Evolutionary conservation across 768 basidiomycete species (phyloP), one percentile per base, ranked within the genome.

Genomic region (Suillus luteus): DNA sequence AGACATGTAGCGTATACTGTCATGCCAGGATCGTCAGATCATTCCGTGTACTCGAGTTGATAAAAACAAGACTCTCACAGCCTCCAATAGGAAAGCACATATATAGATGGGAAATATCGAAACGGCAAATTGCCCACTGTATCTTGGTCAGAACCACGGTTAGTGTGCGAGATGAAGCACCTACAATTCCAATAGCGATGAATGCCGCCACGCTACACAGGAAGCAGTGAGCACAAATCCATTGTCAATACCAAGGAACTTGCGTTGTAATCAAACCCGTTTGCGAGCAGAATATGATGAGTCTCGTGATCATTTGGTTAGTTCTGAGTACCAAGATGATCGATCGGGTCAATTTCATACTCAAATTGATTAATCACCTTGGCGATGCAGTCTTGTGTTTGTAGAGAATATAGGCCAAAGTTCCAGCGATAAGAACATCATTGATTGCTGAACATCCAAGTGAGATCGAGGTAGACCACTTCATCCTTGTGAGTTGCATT

Each of bases 1-100:
- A 74, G 61, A 40, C 75, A 74, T 49, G 27, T 24, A 35, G 71
- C 69, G 66, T 74, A 74, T 41, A 75, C 73, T 74, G 8, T 40
- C 11, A 49, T 14, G 3, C 7, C 49, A 41, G n/a, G n/a, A 15
- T 35, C 2, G 40, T 54, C 43, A 54, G 43, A 41, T 35, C 33
- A 22, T 40, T 35, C 9, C 7, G 9, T 22, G 14, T n/a, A 35
- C 41, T 35, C 0, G 5, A 37, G 14, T 52, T 33, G 49, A 19
- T 5, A 51, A 19, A 55, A 9, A 5, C n/a, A 17, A n/a, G 19
- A 22, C 11, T 63, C 73, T 67, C n/a, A 74, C 73, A 58, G 3
- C 67, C 57, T 55, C 75, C 69, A 51, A 66, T 37, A 17, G 73
- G 73, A 63, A 74, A 71, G 57, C 52, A 17, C 73, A 74, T 74